These are phyloP conservation scores for Candida hungchunana DNA, from an alignment of 805 yeast species.

Conservation along the genomic window DNA sequence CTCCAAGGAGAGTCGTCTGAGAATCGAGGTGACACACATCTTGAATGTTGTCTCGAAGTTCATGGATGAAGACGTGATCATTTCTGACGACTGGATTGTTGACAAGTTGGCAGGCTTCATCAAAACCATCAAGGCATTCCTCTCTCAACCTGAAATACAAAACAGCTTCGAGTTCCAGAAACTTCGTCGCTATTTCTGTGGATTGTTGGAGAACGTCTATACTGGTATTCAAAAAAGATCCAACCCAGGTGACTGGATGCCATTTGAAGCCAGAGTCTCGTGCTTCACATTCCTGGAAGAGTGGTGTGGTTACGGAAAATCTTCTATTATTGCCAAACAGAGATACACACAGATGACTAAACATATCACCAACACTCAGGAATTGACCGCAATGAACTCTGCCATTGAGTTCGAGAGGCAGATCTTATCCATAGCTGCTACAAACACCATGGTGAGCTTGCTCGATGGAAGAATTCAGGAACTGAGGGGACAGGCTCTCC, in stretches of 20 bases:
- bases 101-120: conserved; percentile 58
- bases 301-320: conserved; percentile 91
- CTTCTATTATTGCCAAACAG: conserved; percentile 54
- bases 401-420: conserved; percentile 77
- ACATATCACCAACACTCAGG: conserved; percentile 34
- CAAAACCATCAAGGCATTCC: conserved; percentile 55
- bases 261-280: conserved; percentile 79
- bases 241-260: conserved; percentile 56
- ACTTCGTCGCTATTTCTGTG: conserved; percentile 78
- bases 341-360: conserved; percentile 58
- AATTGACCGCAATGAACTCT: conserved; percentile 52
- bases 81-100: conserved; percentile 65
- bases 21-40: conserved; percentile 77
- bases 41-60: conserved; percentile 67
- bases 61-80: conserved; percentile 44
- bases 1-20: conserved; percentile 40
- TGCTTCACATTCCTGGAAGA: conserved; percentile 81
- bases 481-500: conserved; percentile 43
- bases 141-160: conserved; percentile 56
- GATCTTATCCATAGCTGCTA: conserved; percentile 62
- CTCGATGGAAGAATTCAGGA: conserved; percentile 69
- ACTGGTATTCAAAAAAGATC: conserved; percentile 43
- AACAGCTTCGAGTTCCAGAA: conserved; percentile 67
- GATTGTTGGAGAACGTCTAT: conserved; percentile 72
- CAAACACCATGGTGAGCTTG: conserved; percentile 80